Base-by-base conservation (phyloP, 192 early-diverging fungal genomes). In the Thamnidium elegans region DNA sequence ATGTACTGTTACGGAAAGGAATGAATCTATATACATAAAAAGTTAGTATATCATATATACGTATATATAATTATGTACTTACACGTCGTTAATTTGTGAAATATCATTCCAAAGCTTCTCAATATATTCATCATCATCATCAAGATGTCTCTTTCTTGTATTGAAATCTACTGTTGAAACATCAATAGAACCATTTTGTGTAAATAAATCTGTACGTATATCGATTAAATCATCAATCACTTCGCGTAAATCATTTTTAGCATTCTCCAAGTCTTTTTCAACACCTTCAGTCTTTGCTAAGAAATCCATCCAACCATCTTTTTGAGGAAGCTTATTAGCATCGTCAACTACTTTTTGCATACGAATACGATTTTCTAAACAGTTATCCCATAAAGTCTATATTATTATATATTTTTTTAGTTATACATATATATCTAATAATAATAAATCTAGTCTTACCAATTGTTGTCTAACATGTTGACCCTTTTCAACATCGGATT, bases 381-480 rank as follows among this genome's bases (percentile, higher is more conserved):
- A 73, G 13, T 79, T 81, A 58, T 96, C 92, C 90, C 91, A 96
- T 20, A 94, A 70, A 2, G 78, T 80, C 89, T 70, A 63, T 7
- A 14, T 11, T 54, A 14, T 19, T 19, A 11, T 9, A 15, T 34
- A 19, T 58, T 44, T 19, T 3, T 8, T 30, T 7, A 32, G 23
- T 50, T 9, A 6, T 39, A 1, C 7, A 9, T 39, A 39, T 26
- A 26, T 26, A 26, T 26, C 14, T 15, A 45, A 45, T 13, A 45
- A 32, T 50, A 10, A 4, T 13, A 42, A 45, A 48, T 19, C 17
- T 11, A 50, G 20, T 17, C 9, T 65, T 84, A 91, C 91, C 69
- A 93, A 84, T 73, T 99, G 96, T n/a, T 83, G 77, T 56, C 91
- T 79, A 21, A 97, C 92, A 59, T 96, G 91, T n/a, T 83, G 77